phyloP scores from a whole-genome alignment of 495 filamentous ascomycete genomes.

The Talaromyces thailandensis region DNA sequence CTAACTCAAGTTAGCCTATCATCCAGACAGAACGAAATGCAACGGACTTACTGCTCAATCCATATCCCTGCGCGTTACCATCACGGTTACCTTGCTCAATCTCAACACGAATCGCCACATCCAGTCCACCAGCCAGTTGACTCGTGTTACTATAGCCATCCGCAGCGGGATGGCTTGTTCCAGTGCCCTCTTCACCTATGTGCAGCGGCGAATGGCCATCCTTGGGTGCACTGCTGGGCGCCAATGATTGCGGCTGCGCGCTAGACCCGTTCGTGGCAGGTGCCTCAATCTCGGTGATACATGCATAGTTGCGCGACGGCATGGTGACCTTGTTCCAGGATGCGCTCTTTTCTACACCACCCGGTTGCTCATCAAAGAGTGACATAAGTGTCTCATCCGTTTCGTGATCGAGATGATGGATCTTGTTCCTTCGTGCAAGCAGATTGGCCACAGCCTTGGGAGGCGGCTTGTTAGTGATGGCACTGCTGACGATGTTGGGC shows the following conservation, averaged over 20 bases:
- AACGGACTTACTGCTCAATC: conserved; percentile 44
- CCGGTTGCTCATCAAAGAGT: conserved; percentile 78
- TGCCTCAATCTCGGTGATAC: conserved; percentile 56
- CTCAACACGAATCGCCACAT: conserved; percentile 62
- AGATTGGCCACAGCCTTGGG: conserved; percentile 84
- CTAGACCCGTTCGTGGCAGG: conserved; percentile 18
- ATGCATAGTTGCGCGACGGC: conserved; percentile 83
- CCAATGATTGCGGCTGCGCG: conserved; percentile 10
- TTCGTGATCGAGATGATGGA: conserved; percentile 77
- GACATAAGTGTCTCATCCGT: conserved; percentile 86
- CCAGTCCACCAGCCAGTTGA: conserved; percentile 50
- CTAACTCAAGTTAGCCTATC: conserved; percentile 8
- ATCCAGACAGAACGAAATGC: neutral
- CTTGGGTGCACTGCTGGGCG: conserved; percentile 23
- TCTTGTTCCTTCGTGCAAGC: conserved; percentile 76
- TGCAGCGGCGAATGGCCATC: conserved; percentile 57
- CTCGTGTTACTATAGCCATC: conserved; percentile 40
- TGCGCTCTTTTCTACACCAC: conserved; percentile 55
- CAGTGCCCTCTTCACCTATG: conserved; percentile 53
- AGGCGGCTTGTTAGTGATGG: conserved; percentile 92
- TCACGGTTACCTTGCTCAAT: conserved; percentile 55
- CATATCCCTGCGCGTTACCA: conserved; percentile 59
- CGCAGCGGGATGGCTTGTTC: conserved; percentile 56
- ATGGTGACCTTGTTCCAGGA: conserved; percentile 74
- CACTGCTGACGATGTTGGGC: conserved; percentile 63